phyloP scores from a whole-genome alignment of 2,329 filamentous ascomycete species.

The Atkinsonella hypoxylon region DNA sequence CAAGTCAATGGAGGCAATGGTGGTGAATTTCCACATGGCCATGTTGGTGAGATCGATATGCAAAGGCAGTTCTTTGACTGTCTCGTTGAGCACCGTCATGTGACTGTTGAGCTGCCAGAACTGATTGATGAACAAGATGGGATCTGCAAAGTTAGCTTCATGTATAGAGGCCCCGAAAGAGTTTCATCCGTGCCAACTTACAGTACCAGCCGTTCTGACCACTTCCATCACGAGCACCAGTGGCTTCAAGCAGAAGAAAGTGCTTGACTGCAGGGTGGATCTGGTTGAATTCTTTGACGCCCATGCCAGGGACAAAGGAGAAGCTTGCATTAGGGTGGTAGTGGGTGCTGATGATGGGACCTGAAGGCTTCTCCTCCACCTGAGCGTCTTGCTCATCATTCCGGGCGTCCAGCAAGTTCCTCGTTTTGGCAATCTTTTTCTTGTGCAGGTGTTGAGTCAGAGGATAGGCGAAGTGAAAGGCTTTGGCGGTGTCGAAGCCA shows the following conservation, averaged over 20 bases:
- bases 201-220: slow-evolving; percentile 89
- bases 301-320: slow-evolving; percentile 72
- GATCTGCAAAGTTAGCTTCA: slow-evolving; percentile 32
- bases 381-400: slow-evolving; percentile 35
- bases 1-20: slow-evolving; percentile 75
- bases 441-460: slow-evolving; percentile 83
- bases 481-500: slow-evolving; percentile 61
- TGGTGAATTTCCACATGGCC: slow-evolving; percentile 78
- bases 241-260: slow-evolving; percentile 68
- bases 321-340: slow-evolving; percentile 94
- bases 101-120: slow-evolving; percentile 94
- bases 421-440: slow-evolving; percentile 80
- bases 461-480: slow-evolving; percentile 74
- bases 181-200: slow-evolving; percentile 18
- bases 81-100: slow-evolving; percentile 86
- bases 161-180: not conserved
- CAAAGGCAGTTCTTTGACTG: slow-evolving; percentile 68
- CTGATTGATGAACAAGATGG: slow-evolving; percentile 82
- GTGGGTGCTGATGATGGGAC: slow-evolving; percentile 68
- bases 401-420: slow-evolving; percentile 62
- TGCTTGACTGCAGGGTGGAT: slow-evolving; percentile 65
- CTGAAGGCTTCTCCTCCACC: slow-evolving; percentile 36
- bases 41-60: slow-evolving; percentile 76
- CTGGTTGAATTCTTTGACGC: slow-evolving; percentile 52
- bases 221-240: slow-evolving; percentile 67